Base-by-base conservation (phyloP, 1,139 yeast species). In the Nakaseomyces uthaithaninus region DNA sequence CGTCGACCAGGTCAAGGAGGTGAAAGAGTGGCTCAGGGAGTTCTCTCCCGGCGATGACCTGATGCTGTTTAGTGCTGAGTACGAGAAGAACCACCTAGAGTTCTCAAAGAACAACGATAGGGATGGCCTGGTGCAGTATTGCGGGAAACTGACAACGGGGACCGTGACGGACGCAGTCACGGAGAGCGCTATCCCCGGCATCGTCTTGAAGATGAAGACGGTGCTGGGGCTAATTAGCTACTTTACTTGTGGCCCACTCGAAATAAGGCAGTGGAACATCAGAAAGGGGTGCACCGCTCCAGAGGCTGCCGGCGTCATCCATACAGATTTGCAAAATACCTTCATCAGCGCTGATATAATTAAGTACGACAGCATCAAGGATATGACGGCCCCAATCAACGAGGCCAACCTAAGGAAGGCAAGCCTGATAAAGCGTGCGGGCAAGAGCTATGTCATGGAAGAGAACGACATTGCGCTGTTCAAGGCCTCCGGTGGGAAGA, bases 261-360 rank as follows among this genome's bases (percentile, higher is more conserved):
- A 91, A 64, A 89, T 86, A 3, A 72, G 94, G 49, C 95, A 91
- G 61, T 89, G 98, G 97, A 83, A 94, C 10, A 70, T 89, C 38
- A 71, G 94, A 49, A 66, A 71, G 50, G 85, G 89, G 24, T 77
- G 85, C 26, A 71, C 76, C 38, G 95, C 95, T 8, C 93, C 94
- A 12, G 85, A 85, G 47, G 96, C 95, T 1, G 97, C 97, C 0
- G 95, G 94, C 18, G 81, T 85, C 28, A 89, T 89, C 47, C 97
- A 91, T 62, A 81, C 89, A 6, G 96, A 87, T 61, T 67, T 87
- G 45, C 81, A 81, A 64, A 75, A 80, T 55, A 83, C 94, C 1
- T 89, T 89, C 57, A 79, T 89, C 45, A 74, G 76, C 51, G 94
- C 94, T 7, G 83, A 73, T 46, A 77, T 80, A 10, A 71, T 73